Evolutionary conservation across 305 asterid genomes (phyloP), one percentile per base, ranked within the genome.

Genomic region (Ilex paraguariensis): DNA sequence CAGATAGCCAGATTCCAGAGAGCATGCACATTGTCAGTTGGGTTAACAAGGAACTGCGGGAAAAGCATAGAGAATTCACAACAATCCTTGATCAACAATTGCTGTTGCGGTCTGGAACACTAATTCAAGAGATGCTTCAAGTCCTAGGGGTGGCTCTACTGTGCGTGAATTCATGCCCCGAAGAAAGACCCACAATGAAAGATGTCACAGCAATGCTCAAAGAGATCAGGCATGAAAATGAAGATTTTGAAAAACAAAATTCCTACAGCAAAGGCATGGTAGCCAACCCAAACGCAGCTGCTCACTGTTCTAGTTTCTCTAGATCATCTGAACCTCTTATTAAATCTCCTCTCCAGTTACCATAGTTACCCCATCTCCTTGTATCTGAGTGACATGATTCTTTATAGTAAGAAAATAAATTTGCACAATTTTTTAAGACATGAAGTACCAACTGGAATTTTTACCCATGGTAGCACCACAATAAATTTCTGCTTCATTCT

Each of bases 101-200:
- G 59, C 82, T 82, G 14, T 51, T 68, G 10, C 69, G 74, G 56
- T 84, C 91, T 31, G 75, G 84, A 65, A 82, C 90, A 70, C 86
- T 80, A 57, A 67, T 77, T 53, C 84, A 84, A 62, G 89, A 84
- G 83, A 87, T 87, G 91, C 77, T 87, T 68, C 95, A 87, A 82
- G 84, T 77, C 7, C 78, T 87, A 45, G 95, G 91, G 53, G 83
- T 87, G 66, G 87, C 91, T 72, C 67, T 84, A 61, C 87, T 84
- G 1, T 80, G 91, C 61, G 86, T 82, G 59, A 87, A 72, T 60
- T 66, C 76, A 2, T 48, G 65, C 17, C 90, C 90, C 0, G 82
- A 84, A 28, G 91, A 87, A 63, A 75, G 95, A 42, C 91, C 95
- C 13, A 75, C 90, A 55, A 87, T 87, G 91, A 87, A 82, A 80